phyloP scores from a whole-genome alignment of 352 stramenopile genomes.

The Phytopythium vexans region DNA sequence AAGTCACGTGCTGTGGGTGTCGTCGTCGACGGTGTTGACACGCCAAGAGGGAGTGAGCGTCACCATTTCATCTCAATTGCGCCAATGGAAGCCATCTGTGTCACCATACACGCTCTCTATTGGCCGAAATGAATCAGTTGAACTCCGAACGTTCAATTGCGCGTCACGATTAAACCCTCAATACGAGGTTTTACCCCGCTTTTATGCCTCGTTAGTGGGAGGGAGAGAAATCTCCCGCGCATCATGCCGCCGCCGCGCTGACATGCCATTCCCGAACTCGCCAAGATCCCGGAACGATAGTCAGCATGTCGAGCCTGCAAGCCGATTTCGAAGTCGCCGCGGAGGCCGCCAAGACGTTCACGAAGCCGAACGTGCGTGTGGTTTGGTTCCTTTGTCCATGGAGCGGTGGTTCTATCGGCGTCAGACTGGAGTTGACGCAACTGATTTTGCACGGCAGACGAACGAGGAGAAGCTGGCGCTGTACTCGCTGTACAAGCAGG shows the following conservation, averaged over 20 bases:
- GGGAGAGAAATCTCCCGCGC: not conserved
- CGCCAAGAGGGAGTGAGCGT: too few relatives aligned
- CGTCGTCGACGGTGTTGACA: too few relatives aligned
- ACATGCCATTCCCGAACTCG: slow-evolving; percentile 44
- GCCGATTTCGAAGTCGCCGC: slow-evolving; percentile 81
- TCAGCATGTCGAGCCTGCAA: slow-evolving; percentile 80
- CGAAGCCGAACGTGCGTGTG: slow-evolving; percentile 52
- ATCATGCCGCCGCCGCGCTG: not conserved
- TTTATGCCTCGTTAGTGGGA: slow-evolving; percentile 3
- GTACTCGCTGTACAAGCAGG: slow-evolving; percentile 91
- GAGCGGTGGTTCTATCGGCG: not conserved
- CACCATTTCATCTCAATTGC: too few relatives aligned
- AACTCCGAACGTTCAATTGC: too few relatives aligned
- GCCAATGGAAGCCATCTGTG: too few relatives aligned
- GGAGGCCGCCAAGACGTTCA: slow-evolving; percentile 78
- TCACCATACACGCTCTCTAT: too few relatives aligned
- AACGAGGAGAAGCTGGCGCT: slow-evolving; percentile 90
- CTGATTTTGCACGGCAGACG: slow-evolving; percentile 15
- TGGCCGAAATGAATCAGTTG: too few relatives aligned
- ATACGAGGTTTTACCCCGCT: slow-evolving; percentile 4
- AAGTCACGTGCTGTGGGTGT: too few relatives aligned
- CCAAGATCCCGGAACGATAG: slow-evolving; percentile 4
- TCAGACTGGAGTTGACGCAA: not conserved
- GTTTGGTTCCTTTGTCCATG: not conserved
- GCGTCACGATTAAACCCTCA: too few relatives aligned